These are phyloP conservation scores for Musa troglodytarum DNA, from an alignment of 176 grass and related monocot species.

Conservation along the genomic window DNA sequence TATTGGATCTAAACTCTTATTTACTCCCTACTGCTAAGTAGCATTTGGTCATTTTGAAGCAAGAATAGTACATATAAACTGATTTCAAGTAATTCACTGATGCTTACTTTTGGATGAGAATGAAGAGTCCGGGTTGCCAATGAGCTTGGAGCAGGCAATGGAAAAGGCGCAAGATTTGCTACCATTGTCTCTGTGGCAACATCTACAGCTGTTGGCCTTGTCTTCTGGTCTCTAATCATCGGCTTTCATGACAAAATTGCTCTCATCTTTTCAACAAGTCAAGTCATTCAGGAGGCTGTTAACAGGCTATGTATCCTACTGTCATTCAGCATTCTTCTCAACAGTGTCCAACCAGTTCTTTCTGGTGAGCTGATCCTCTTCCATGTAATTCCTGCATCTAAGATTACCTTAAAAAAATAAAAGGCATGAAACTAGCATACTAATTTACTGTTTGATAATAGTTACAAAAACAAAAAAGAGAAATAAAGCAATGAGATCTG, in stretches of 20 bases:
- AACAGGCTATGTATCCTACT: conserved; percentile 31
- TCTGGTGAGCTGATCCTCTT: conserved; percentile 18
- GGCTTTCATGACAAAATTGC: conserved; percentile 32
- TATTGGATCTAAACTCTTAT: too few relatives aligned
- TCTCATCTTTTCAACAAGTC: conserved; percentile 34
- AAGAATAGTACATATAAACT: not conserved
- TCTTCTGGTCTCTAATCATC: conserved; percentile 43
- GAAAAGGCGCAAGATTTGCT: conserved; percentile 31
- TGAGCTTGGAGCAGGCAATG: conserved; percentile 13
- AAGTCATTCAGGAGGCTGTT: conserved; percentile 27
- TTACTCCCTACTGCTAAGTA: too few relatives aligned
- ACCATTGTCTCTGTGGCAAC: conserved; percentile 41
- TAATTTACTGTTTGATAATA: not conserved
- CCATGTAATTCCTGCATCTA: too few relatives aligned
- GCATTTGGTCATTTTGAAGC: not conserved
- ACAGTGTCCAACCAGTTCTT: conserved; percentile 51
- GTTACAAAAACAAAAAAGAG: not conserved
- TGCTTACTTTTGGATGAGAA: not conserved
- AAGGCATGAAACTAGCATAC: not conserved
- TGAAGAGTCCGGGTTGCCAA: conserved; percentile 39
- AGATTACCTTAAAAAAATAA: too few relatives aligned
- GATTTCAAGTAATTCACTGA: not conserved
- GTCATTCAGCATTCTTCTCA: conserved; percentile 47
- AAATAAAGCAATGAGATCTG: not conserved
- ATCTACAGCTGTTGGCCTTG: conserved; percentile 28